Conservation (phyloP, 2,329 filamentous ascomycete genomes). For the Xylaria sp. region DNA sequence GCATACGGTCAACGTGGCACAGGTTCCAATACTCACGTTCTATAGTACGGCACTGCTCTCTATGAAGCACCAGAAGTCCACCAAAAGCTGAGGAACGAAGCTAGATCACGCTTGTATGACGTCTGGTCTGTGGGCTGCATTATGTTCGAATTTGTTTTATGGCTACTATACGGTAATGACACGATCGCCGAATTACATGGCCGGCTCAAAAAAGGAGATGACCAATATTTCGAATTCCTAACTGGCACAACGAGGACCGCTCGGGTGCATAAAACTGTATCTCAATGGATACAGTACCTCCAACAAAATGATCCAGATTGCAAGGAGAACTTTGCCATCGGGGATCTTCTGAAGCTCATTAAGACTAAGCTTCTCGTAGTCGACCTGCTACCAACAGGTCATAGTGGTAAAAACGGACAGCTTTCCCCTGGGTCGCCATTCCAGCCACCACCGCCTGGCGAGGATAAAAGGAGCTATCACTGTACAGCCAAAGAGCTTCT, state of each 20-base stretch:
- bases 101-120: conserved; percentile 2
- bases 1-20: neutral
- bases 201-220: neutral
- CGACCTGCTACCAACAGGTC: conserved; percentile 2
- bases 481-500: neutral
- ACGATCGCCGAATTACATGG: neutral
- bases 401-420: neutral
- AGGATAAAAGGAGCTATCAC: neutral
- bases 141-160: neutral
- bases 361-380: conserved; percentile 20
- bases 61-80: conserved; percentile 10
- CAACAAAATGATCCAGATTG: conserved; percentile 22
- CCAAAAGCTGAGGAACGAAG: neutral
- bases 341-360: conserved; percentile 20
- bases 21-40: neutral
- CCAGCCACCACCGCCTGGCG: neutral
- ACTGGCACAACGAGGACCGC: neutral
- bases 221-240: neutral
- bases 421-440: neutral
- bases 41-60: neutral
- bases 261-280: conserved; percentile 6
- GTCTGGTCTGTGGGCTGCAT: conserved; percentile 13
- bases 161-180: neutral
- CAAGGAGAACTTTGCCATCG: conserved; percentile 9
- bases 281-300: conserved; percentile 21